Evolutionary conservation across 306 rosid species (phyloP).

Genomic region (Vigna nakashimae): DNA sequence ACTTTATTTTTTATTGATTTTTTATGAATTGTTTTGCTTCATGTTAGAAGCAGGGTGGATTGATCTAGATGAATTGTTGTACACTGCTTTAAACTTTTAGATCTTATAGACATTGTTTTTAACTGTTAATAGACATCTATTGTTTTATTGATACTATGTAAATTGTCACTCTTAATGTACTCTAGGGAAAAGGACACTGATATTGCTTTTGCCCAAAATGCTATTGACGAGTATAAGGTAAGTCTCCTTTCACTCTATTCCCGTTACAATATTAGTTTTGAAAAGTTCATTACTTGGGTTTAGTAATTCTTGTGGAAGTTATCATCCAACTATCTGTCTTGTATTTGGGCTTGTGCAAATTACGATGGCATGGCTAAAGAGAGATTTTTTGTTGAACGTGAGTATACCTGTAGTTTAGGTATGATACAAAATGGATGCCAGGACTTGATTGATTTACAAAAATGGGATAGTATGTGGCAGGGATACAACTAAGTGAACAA

Average conservation of each 20-base stretch:
- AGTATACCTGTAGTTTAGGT: background rate
- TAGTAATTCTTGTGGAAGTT: background rate
- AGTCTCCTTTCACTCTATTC: conserved; percentile 1
- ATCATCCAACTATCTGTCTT: conserved; percentile 18
- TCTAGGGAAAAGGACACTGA: conserved; percentile 96
- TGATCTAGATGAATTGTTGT: conserved; percentile 23
- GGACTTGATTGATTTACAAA: conserved; percentile 12
- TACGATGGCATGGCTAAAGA: conserved; percentile 14
- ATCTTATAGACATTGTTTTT: conserved; percentile 1
- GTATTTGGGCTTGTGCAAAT: conserved; percentile 21
- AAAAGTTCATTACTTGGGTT: conserved; percentile 5
- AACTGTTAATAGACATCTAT: background rate
- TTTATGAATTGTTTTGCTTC: background rate
- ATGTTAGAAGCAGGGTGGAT: conserved; percentile 31
- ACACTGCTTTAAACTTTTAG: conserved; percentile 30
- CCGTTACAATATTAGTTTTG: conserved; percentile 14
- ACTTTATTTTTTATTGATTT: conserved; percentile 16
- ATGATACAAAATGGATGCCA: background rate
- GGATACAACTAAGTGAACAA: conserved; percentile 29
- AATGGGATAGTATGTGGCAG: conserved; percentile 6
- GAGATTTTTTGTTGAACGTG: conserved; percentile 27
- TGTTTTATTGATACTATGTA: conserved; percentile 27
- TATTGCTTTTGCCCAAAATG: conserved; percentile 92
- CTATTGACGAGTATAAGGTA: conserved; percentile 97
- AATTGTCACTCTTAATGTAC: conserved; percentile 44